A percentile compares a stretch with the other conserved stretches of the same genome.
phyloP scores from a whole-genome alignment of 495 filamentous ascomycete genomes.

The Penicillium daleae region DNA sequence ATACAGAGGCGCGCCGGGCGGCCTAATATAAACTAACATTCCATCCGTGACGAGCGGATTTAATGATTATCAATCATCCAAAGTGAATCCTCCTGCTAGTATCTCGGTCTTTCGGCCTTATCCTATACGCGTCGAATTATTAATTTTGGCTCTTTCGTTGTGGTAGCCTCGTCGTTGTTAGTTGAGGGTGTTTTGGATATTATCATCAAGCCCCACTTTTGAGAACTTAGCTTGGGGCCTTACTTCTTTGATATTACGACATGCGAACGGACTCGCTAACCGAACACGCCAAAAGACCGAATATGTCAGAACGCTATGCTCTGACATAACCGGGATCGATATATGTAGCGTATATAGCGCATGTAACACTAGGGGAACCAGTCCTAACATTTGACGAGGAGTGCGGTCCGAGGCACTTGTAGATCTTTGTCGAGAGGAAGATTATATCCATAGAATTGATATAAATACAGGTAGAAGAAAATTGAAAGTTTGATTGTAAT shows the following conservation, averaged over 20 bases:
- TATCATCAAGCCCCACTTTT: constrained; percentile 6
- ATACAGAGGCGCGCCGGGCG: neutral
- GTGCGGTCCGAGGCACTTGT: neutral
- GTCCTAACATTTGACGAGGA: neutral
- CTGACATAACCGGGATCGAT: too few relatives aligned
- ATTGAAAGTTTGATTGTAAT: neutral
- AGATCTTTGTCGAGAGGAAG: neutral
- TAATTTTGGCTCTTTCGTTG: neutral
- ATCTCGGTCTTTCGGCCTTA: constrained; percentile 5
- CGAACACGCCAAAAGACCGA: too few relatives aligned
- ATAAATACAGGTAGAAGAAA: neutral
- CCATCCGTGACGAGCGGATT: neutral
- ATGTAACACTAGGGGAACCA: too few relatives aligned
- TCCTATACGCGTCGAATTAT: neutral
- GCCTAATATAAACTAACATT: neutral
- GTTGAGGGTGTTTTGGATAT: neutral
- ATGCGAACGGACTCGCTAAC: too few relatives aligned
- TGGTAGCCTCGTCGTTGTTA: neutral
- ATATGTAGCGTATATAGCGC: too few relatives aligned
- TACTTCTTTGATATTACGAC: too few relatives aligned
- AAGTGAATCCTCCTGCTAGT: neutral
- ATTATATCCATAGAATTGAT: neutral
- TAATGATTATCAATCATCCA: neutral
- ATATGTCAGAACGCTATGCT: too few relatives aligned
- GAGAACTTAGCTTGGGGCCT: too few relatives aligned